A percentile compares a stretch with the other conserved stretches of the same genome.
Evolutionary conservation across 257 asterid genomes (phyloP).

Genomic region (Penstemon davidsonii): DNA sequence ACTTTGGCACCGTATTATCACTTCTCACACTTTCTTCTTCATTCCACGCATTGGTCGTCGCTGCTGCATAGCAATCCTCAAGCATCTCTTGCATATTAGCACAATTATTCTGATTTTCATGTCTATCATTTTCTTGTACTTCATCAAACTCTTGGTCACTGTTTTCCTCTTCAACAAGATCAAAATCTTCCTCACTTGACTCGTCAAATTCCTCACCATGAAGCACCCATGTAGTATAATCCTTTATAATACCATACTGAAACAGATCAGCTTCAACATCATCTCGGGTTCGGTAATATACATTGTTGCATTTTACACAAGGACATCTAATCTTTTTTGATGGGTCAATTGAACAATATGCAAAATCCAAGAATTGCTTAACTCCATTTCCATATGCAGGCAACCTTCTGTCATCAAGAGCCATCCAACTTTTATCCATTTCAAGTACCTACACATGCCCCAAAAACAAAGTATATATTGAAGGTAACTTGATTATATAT

Average conservation of each 20-base stretch:
- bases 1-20: neutral
- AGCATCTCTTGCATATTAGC: neutral
- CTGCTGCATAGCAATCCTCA: constrained; percentile 10
- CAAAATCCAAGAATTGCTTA: neutral
- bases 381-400: neutral
- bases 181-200: neutral
- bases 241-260: neutral
- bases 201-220: neutral
- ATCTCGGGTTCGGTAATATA: neutral
- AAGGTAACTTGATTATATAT: no score
- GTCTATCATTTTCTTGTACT: neutral
- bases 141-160: neutral
- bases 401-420: neutral
- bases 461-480: no score
- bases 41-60: neutral
- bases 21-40: neutral
- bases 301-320: neutral
- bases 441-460: neutral
- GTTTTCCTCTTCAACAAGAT: neutral
- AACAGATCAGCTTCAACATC: neutral
- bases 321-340: neutral
- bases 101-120: neutral
- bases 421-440: constrained; percentile 4
- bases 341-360: neutral
- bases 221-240: constrained; percentile 4